phyloP scores from a whole-genome alignment of 1,139 yeast genomes.

The Candida albicans region DNA sequence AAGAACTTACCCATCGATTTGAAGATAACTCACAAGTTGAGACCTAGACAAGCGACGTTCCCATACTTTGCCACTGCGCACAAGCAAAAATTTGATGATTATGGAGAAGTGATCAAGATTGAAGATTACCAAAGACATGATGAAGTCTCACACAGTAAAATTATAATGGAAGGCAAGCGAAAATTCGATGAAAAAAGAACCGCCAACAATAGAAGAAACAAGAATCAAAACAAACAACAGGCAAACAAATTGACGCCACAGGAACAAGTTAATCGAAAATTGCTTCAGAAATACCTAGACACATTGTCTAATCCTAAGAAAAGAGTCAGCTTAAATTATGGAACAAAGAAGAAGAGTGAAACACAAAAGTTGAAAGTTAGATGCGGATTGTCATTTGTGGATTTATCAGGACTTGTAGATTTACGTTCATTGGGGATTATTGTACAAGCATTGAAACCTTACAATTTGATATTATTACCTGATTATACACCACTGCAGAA shows the following conservation, averaged over 20 bases:
- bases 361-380: slow-evolving; percentile 48
- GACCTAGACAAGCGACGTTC: slow-evolving; percentile 73
- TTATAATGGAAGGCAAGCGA: slow-evolving; percentile 35
- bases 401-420: slow-evolving; percentile 84
- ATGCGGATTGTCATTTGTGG: slow-evolving; percentile 77
- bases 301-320: slow-evolving; percentile 59
- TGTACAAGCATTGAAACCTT: slow-evolving; percentile 77
- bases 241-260: slow-evolving; percentile 43
- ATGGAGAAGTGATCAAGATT: slow-evolving; percentile 69
- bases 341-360: slow-evolving; percentile 19
- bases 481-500: slow-evolving; percentile 42
- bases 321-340: slow-evolving; percentile 29
- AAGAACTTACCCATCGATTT: slow-evolving; percentile 56
- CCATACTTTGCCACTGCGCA: slow-evolving; percentile 55
- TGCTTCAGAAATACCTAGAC: slow-evolving; percentile 51
- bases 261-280: slow-evolving; percentile 43
- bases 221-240: slow-evolving; percentile 16
- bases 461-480: slow-evolving; percentile 61
- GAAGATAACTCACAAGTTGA: slow-evolving; percentile 55
- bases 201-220: slow-evolving; percentile 17
- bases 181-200: slow-evolving; percentile 32
- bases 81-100: slow-evolving; percentile 72
- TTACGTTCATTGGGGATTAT: slow-evolving; percentile 78
- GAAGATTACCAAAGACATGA: slow-evolving; percentile 68
- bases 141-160: slow-evolving; percentile 39